These are phyloP conservation scores for Eucalyptus cladocalyx DNA, from an alignment of 345 rosid genomes.

Conservation along the genomic window DNA sequence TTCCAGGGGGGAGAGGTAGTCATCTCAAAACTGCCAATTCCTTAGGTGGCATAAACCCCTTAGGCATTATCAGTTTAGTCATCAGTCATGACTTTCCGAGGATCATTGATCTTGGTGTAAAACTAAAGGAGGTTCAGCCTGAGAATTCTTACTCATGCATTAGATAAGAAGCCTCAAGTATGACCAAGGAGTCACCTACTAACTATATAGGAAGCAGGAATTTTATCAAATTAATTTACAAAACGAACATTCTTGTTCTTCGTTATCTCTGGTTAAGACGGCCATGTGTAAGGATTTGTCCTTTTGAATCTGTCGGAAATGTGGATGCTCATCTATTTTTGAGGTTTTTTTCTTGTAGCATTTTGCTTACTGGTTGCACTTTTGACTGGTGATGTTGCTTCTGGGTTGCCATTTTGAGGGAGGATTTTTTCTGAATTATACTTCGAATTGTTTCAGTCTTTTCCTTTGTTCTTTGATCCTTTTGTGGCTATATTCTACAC, in stretches of 20 bases:
- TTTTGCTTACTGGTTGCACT: background rate
- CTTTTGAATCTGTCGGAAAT: background rate
- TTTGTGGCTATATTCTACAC: background rate
- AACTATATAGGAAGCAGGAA: background rate
- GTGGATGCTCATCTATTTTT: background rate
- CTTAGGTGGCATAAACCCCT: background rate
- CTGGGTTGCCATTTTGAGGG: background rate
- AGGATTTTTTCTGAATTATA: background rate
- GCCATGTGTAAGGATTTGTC: background rate
- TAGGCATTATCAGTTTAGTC: background rate
- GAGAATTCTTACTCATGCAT: background rate
- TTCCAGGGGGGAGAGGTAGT: background rate
- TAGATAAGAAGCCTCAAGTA: background rate
- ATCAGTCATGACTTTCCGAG: background rate
- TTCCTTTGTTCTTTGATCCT: background rate
- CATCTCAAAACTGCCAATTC: background rate
- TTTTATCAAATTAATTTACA: background rate
- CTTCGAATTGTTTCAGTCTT: background rate
- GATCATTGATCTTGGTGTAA: background rate
- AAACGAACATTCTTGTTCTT: background rate
- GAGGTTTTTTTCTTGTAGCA: background rate
- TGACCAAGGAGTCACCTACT: background rate
- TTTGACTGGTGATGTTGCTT: background rate
- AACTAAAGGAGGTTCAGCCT: background rate
- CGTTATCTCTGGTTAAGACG: background rate